Evolutionary conservation across 2,329 filamentous ascomycete genomes (phyloP).

Genomic region (Dactylellina parvicollis): DNA sequence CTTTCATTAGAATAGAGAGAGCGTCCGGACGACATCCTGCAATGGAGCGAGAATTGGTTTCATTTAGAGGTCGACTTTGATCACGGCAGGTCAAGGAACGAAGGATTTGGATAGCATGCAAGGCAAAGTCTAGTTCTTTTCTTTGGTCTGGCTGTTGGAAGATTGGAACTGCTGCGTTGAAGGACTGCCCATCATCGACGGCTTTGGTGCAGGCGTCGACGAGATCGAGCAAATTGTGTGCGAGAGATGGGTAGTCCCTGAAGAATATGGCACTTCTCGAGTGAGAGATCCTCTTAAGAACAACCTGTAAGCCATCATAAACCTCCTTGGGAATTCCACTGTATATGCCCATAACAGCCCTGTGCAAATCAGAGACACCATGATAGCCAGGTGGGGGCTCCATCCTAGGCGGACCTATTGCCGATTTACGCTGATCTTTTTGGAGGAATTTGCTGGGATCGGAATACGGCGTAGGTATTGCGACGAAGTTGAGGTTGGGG

Average conservation of each 20-base stretch:
- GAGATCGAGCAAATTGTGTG: constrained; percentile 5
- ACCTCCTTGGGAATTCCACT: constrained; percentile 19
- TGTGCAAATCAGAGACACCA: not conserved
- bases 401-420: not conserved
- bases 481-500: constrained; percentile 56
- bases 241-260: constrained; percentile 8
- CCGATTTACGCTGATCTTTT: not conserved
- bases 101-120: constrained; percentile 32
- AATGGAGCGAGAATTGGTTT: constrained; percentile 3
- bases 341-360: constrained; percentile 26
- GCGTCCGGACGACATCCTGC: not conserved
- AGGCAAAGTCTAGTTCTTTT: constrained; percentile 13
- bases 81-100: constrained; percentile 24
- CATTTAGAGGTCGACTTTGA: not conserved
- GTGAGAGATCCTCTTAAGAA: constrained; percentile 14
- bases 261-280: not conserved
- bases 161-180: not conserved
- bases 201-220: constrained; percentile 11
- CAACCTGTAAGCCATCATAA: not conserved
- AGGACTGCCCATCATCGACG: not conserved
- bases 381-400: not conserved
- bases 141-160: not conserved
- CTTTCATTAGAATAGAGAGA: constrained; percentile 6
- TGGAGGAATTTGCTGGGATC: constrained; percentile 21
- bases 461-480: constrained; percentile 56